Percentiles rank a stretch among this genome's conserved stretches.
Evolutionary conservation across 805 yeast genomes (phyloP).

Genomic region (Yarrowia divulgata): DNA sequence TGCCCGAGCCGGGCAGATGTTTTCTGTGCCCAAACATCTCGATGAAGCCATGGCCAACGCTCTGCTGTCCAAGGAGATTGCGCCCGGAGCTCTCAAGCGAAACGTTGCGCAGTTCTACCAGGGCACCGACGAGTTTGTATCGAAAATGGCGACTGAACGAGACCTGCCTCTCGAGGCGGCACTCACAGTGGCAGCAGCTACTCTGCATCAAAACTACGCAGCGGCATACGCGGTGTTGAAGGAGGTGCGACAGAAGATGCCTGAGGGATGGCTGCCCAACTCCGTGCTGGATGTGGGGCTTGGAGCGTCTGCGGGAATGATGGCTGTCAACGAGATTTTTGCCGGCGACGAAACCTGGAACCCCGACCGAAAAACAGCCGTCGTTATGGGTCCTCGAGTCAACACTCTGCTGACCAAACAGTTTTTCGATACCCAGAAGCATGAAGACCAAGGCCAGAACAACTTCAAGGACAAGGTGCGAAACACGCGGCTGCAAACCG

Average conservation of each 20-base stretch:
- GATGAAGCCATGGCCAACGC: neutral
- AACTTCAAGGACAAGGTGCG: slow-evolving; percentile 15
- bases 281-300: slow-evolving; percentile 78
- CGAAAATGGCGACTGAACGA: slow-evolving; percentile 5
- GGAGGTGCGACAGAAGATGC: slow-evolving; percentile 66
- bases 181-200: slow-evolving; percentile 56
- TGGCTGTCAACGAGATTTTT: slow-evolving; percentile 85
- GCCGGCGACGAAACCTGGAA: slow-evolving; percentile 57
- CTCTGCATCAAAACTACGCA: slow-evolving; percentile 83
- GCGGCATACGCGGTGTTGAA: slow-evolving; percentile 66
- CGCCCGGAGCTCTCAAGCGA: slow-evolving; percentile 69
- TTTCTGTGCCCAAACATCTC: slow-evolving; percentile 18
- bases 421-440: slow-evolving; percentile 69
- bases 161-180: neutral
- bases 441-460: slow-evolving; percentile 39
- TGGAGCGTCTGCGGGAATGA: slow-evolving; percentile 93
- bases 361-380: slow-evolving; percentile 72
- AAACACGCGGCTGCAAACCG: slow-evolving; percentile 44
- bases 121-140: neutral
- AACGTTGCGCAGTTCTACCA: slow-evolving; percentile 64
- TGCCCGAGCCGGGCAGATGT: slow-evolving; percentile 7
- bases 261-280: slow-evolving; percentile 63
- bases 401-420: slow-evolving; percentile 85
- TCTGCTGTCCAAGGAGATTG: slow-evolving; percentile 35
- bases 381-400: slow-evolving; percentile 63